Evolutionary conservation across 139 green algal genomes (phyloP), one percentile per base, ranked within the genome.

Genomic region (Asterochloris sp.): DNA sequence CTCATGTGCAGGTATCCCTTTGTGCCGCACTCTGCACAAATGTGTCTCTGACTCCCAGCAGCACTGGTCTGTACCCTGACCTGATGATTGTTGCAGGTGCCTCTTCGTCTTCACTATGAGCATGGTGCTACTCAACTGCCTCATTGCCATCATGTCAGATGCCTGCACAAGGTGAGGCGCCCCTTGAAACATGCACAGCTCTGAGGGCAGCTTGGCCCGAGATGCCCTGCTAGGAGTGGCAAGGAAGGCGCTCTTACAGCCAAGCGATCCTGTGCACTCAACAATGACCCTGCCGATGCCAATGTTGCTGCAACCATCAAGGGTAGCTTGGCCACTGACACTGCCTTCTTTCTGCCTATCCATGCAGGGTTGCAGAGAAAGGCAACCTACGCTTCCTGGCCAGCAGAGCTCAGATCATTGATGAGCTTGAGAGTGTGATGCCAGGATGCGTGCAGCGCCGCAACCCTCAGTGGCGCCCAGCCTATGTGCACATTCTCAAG

Each of bases 361-460:
- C 38, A 2, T 54, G 38, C 38, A 54, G 38, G 85, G 85, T 84
- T 29, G 82, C 71, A 27, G 80, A 86, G 27, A 84, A 92, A 66
- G 73, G 86, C 29, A 86, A 69, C 54, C 69, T 85, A 0, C 81
- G 86, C 38, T 85, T 83, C 28, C 28, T 87, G 71, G 54, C 85
- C 66, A 54, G 79, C 69, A 85, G 84, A 62, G 87, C 87, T 11
- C 62, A 85, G 68, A 78, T 91, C 15, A 87, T 93, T 12, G 90
- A 93, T 61, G 89, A 92, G 75, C 77, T 92, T 24, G 89, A 92
- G 78, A n/a, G 38, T 9, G 86, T 83, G 54, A 74, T 93, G 27
- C 89, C 89, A 11, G 63, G 14, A 29, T 92, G 78, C 62, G 21
- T 87, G 28, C 38, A 73, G 21, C 15, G 27, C 0, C 62, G 26